A percentile compares a stretch with the other conserved stretches of the same genome.
phyloP scores from a whole-genome alignment of 352 stramenopile genomes.

The Phytophthora niederhauseri region DNA sequence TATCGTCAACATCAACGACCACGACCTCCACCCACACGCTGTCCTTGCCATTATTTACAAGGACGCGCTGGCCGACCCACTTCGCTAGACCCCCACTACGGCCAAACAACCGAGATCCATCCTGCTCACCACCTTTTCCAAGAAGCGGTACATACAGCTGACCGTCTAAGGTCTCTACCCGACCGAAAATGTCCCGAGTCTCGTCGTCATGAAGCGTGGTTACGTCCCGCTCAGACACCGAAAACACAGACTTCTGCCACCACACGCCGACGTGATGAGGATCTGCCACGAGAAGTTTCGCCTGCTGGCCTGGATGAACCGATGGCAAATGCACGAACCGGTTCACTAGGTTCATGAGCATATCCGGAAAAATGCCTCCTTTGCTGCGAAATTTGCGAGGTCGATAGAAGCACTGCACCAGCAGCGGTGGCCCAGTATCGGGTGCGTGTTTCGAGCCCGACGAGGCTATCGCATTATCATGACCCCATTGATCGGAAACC shows the following conservation, averaged over 20 bases:
- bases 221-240: conserved; percentile 59
- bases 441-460: conserved; percentile 14
- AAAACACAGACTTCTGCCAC: conserved; percentile 69
- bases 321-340: conserved; percentile 44
- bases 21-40: conserved; percentile 68
- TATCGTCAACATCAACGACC: conserved; percentile 66
- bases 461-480: conserved; percentile 45
- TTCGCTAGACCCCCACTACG: conserved; percentile 47
- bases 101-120: conserved; percentile 46
- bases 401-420: conserved; percentile 48
- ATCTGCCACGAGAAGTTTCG: conserved; percentile 66
- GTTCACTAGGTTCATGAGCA: conserved; percentile 58
- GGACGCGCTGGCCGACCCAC: conserved; percentile 58
- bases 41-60: conserved; percentile 79
- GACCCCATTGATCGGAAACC: conserved; percentile 65
- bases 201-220: conserved; percentile 66
- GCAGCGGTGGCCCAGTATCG: conserved; percentile 12
- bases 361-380: conserved; percentile 61
- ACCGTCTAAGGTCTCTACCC: conserved; percentile 66
- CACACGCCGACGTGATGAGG: conserved; percentile 55
- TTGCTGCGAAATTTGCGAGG: conserved; percentile 67
- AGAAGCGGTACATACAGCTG: conserved; percentile 64
- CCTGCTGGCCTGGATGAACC: conserved; percentile 38
- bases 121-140: conserved; percentile 38
- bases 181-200: conserved; percentile 42